A percentile compares a stretch with the other conserved stretches of the same genome.
Evolutionary conservation across 352 stramenopile genomes (phyloP).

Genomic region (Pythium folliculosum): DNA sequence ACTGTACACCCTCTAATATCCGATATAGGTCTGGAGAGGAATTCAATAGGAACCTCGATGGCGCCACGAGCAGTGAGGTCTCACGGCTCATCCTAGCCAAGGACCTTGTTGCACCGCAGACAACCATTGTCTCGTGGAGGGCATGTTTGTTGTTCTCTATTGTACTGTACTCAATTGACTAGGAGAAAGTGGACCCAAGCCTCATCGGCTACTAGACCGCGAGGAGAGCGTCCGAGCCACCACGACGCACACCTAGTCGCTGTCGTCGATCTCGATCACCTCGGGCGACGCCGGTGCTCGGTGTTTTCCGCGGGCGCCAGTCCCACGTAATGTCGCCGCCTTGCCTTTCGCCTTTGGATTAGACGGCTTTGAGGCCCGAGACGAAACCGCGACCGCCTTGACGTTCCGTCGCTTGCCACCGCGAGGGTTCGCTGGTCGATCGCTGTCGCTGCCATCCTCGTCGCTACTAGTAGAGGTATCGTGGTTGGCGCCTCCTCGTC

Average conservation of each 20-base stretch:
- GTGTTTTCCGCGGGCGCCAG: neutral
- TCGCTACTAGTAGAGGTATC: neutral
- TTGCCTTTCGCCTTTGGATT: neutral
- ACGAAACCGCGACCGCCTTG: neutral
- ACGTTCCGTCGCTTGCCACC: neutral
- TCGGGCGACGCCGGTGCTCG: neutral
- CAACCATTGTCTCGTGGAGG: too few relatives aligned
- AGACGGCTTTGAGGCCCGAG: neutral
- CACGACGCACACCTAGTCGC: neutral
- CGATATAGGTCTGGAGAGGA: too few relatives aligned
- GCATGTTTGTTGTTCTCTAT: too few relatives aligned
- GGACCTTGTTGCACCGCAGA: too few relatives aligned
- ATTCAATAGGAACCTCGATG: too few relatives aligned
- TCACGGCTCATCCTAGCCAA: too few relatives aligned
- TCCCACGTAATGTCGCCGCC: neutral
- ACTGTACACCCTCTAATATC: too few relatives aligned
- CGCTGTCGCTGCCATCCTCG: neutral
- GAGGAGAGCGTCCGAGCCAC: too few relatives aligned
- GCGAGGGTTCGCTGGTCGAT: neutral
- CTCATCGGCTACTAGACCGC: too few relatives aligned
- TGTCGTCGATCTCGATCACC: conserved; percentile 2
- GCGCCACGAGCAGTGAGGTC: too few relatives aligned
- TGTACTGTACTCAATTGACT: too few relatives aligned
- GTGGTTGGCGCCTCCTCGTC: neutral
- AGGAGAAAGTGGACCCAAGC: too few relatives aligned